Base-by-base conservation (phyloP, 106 monocot genomes). In the Ottelia alismoides region DNA sequence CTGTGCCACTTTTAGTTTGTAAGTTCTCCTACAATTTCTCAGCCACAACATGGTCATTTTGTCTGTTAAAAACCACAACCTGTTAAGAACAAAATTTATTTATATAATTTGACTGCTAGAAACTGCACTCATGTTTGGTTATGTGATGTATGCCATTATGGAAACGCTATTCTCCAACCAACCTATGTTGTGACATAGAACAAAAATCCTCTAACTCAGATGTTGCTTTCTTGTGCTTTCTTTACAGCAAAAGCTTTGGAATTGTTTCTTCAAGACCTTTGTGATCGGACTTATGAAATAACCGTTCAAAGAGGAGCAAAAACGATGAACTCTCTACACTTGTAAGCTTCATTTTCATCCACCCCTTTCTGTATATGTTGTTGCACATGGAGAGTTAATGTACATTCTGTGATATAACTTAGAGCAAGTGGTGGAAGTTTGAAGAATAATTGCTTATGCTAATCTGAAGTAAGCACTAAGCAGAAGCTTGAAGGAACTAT, bases 221-320 rank as follows among this genome's bases (percentile, higher is more conserved):
- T n/a, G n/a, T n/a, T n/a, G n/a, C n/a, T n/a, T n/a, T n/a, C n/a
- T n/a, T n/a, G n/a, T n/a, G n/a, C n/a, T n/a, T n/a, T n/a, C n/a
- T n/a, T 65, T 77, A 67, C 84, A 94, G 94, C 93, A 50, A 94
- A 88, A 76, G 93, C 93, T 25, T 71, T 94, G 73, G 93, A 94
- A 46, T 72, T 88, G 49, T 88, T 94, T 76, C 65, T 94, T 54
- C 94, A 94, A 84, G 94, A 94, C 69, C 73, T 94, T 16, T 88
- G 88, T 78, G 84, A 94, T 52, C 69, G 88, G 46, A 94, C 94
- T 30, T 94, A 94, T 32, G 80, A 88, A 61, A 66, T 94, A 58
- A 94, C 94, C 56, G 74, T 94, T 11, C 83, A 88, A 53, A 88
- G 78, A 28, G 84, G 94, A 17, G 84, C 88, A 16, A 88, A 81